Conservation (phyloP, 2,329 filamentous ascomycete genomes). For the Colletotrichum sp. region DNA sequence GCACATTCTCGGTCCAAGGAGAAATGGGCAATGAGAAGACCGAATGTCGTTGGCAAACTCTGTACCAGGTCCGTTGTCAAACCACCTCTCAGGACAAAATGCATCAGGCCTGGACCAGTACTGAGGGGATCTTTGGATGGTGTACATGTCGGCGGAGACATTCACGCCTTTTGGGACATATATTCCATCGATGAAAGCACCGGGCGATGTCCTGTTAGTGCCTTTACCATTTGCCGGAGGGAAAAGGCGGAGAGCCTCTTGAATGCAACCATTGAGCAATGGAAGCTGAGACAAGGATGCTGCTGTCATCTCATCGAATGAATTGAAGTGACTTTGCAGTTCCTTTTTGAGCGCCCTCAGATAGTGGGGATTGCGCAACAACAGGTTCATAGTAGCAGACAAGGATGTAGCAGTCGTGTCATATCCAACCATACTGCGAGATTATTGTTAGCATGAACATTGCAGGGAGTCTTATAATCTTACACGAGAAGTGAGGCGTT, state of each 20-base stretch:
- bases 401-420: slow-evolving; percentile 24
- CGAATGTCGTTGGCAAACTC: slow-evolving; percentile 25
- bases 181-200: slow-evolving; percentile 30
- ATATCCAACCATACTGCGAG: slow-evolving; percentile 24
- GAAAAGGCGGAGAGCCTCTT: slow-evolving; percentile 47
- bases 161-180: slow-evolving; percentile 37
- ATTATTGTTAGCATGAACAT: neutral
- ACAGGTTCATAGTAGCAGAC: neutral
- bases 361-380: slow-evolving; percentile 19
- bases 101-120: slow-evolving; percentile 34
- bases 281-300: slow-evolving; percentile 28
- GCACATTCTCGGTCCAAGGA: slow-evolving; percentile 32
- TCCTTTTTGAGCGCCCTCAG: slow-evolving; percentile 38
- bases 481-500: neutral
- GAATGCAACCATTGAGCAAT: slow-evolving; percentile 41
- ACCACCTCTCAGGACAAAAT: slow-evolving; percentile 38
- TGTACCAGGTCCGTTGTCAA: slow-evolving; percentile 20
- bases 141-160: slow-evolving; percentile 40
- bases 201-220: slow-evolving; percentile 12
- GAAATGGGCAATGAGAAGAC: slow-evolving; percentile 31
- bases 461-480: neutral
- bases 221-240: slow-evolving; percentile 27
- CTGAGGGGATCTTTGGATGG: slow-evolving; percentile 31
- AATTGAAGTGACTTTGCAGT: slow-evolving; percentile 34
- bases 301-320: slow-evolving; percentile 23